Base-by-base conservation (phyloP, 306 rosid species). In the Quercus gilva region DNA sequence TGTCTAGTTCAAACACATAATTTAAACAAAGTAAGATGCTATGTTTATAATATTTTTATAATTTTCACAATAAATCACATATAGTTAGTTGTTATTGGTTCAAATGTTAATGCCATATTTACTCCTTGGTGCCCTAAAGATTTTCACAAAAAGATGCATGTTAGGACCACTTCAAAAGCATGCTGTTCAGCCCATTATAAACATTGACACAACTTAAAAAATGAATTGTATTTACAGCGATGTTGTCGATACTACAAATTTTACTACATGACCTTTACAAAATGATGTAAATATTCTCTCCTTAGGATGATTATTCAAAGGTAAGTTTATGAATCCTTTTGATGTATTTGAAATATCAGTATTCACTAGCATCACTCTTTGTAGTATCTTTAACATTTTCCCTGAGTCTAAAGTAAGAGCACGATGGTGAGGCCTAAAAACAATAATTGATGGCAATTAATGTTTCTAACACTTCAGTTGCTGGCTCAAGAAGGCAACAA, bases 321-420 rank as follows among this genome's bases (percentile, higher is more conserved):
- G 88, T 88, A 78, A 86, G 85, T 57, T 81, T 81, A 77, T 68
- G 78, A 18, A 73, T 49, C 53, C 76, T 49, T 74, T 17, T 45
- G 68, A 31, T 74, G 31, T 70, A 52, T 8, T 37, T 37, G 45
- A 41, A 41, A 41, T 41, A 41, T 41, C 45, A 41, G 3, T 41
- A 41, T 41, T 41, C 45, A 41, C 12, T 7, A 41, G 45, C 45
- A 41, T 41, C 3, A 41, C 45, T 41, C 12, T 41, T 7, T 8
- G 45, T 8, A 41, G 45, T 2, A 41, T 41, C 11, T 41, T 41
- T 41, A 41, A 8, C 11, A 41, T 41, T 41, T 41, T 41, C 45
- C 12, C 11, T 37, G 11, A 1, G 70, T 25, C 31, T 25, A 12
- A 60, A 23, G 45, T 41, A 41, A 41, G 31, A 23, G 67, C 19